A percentile compares a stretch with the other conserved stretches of the same genome.
Evolutionary conservation across 1,139 yeast species (phyloP).

Genomic region (Sugiyamaella pinicola): DNA sequence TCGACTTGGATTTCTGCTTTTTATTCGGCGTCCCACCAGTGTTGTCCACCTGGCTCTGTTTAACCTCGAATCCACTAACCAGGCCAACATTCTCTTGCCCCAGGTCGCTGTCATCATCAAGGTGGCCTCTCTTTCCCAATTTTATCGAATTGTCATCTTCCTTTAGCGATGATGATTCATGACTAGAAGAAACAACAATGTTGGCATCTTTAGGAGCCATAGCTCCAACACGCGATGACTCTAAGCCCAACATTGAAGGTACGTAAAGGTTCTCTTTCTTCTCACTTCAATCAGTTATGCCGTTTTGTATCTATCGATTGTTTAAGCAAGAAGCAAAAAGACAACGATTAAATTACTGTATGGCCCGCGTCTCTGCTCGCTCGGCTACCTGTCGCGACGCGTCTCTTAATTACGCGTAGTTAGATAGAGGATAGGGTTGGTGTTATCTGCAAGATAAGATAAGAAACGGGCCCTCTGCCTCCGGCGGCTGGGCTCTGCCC

Average conservation of each 20-base stretch:
- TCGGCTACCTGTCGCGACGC: not conserved
- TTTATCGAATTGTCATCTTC: not conserved
- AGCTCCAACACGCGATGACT: not conserved
- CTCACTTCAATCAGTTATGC: not conserved
- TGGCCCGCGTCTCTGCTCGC: too few relatives aligned
- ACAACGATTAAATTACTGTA: too few relatives aligned
- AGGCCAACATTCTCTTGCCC: not conserved
- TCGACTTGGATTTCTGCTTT: constrained; percentile 17
- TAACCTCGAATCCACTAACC: not conserved
- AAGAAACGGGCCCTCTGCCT: too few relatives aligned
- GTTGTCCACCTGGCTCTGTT: not conserved
- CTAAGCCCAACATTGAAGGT: constrained; percentile 1
- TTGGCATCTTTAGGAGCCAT: constrained; percentile 10
- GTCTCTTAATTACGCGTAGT: constrained; percentile 6
- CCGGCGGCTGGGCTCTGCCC: too few relatives aligned
- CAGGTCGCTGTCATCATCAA: constrained; percentile 2
- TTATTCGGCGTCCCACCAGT: constrained; percentile 5
- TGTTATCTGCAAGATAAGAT: too few relatives aligned
- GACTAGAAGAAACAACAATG: constrained; percentile 1
- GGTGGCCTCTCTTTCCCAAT: constrained; percentile 4
- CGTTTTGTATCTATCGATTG: too few relatives aligned
- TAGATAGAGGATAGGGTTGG: constrained; percentile 4
- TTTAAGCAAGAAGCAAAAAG: too few relatives aligned
- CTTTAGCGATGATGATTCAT: not conserved
- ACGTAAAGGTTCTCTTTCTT: not conserved